phyloP scores from a whole-genome alignment of 768 basidiomycete genomes.

The Lactarius psammicola region DNA sequence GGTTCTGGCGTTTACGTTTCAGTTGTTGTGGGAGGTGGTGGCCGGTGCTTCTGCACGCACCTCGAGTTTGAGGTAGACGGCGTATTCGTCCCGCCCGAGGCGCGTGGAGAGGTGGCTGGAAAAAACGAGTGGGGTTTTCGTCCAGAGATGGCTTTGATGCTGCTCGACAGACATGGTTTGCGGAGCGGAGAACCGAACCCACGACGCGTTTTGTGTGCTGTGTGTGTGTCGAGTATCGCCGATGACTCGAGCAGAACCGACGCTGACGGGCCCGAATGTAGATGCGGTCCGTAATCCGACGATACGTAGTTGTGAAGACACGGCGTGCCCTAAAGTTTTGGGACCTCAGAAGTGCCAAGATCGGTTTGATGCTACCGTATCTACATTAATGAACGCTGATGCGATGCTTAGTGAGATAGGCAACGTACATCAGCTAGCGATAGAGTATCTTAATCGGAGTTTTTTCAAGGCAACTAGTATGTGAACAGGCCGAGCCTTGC shows the following conservation, averaged over 20 bases:
- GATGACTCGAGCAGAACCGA: neutral
- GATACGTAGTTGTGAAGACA: too few relatives aligned
- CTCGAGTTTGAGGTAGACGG: conserved; percentile 23
- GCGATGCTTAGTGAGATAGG: neutral
- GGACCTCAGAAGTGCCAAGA: neutral
- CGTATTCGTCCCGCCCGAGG: conserved; percentile 8
- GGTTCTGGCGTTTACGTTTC: conserved; percentile 45
- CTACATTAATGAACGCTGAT: neutral
- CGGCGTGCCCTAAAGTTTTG: neutral
- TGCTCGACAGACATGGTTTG: neutral
- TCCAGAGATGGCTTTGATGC: conserved; percentile 10
- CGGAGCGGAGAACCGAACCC: neutral
- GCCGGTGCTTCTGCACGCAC: conserved; percentile 2
- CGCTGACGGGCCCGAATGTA: neutral
- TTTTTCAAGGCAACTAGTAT: neutral
- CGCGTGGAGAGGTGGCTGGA: conserved; percentile 18
- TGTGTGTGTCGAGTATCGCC: neutral
- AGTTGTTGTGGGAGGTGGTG: neutral
- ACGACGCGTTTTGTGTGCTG: neutral
- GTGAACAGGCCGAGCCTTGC: neutral
- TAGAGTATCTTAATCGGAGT: too few relatives aligned
- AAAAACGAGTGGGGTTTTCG: conserved; percentile 17
- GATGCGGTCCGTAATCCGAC: neutral
- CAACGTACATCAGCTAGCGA: neutral
- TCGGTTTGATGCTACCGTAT: neutral